Conservation (phyloP, 805 yeast species). For the Kuraishia molischiana region DNA sequence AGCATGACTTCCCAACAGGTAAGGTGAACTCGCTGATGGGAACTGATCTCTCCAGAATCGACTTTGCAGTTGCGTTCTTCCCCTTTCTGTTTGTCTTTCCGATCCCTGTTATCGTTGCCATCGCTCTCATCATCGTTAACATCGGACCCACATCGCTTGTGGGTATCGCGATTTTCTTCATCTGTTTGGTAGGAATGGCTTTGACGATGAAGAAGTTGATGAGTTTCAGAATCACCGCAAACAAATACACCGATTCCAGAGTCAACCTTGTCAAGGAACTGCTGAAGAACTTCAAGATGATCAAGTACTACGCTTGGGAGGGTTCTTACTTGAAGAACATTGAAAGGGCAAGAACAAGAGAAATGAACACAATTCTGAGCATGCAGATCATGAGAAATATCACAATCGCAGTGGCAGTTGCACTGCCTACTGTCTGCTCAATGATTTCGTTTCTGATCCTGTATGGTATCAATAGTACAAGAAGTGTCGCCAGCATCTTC, state of each 20-base stretch:
- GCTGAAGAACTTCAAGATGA: constrained; percentile 64
- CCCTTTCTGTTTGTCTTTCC: constrained; percentile 59
- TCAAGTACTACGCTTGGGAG: constrained; percentile 91
- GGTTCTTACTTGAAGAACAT: constrained; percentile 56
- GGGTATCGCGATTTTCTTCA: constrained; percentile 50
- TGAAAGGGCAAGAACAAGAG: constrained; percentile 44
- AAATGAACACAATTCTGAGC: constrained; percentile 45
- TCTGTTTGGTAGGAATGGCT: constrained; percentile 38
- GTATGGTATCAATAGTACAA: constrained; percentile 24
- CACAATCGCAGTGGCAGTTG: constrained; percentile 45
- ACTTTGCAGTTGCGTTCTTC: constrained; percentile 60
- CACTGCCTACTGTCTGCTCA: constrained; percentile 59
- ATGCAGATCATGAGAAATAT: constrained; percentile 59
- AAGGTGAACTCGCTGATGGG: constrained; percentile 71
- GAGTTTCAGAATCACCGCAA: constrained; percentile 42
- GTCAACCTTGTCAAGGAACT: constrained; percentile 73
- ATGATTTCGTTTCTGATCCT: constrained; percentile 22
- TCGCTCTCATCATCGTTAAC: constrained; percentile 56
- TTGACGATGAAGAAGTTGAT: constrained; percentile 40
- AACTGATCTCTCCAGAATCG: constrained; percentile 73
- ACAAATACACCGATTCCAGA: constrained; percentile 62
- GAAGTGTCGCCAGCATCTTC: constrained; percentile 54
- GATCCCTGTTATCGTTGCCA: constrained; percentile 46
- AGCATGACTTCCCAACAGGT: constrained; percentile 57
- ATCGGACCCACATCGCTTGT: constrained; percentile 67